Conservation (phyloP, 2,329 filamentous ascomycete species). For the Penicillium brevicompactum region DNA sequence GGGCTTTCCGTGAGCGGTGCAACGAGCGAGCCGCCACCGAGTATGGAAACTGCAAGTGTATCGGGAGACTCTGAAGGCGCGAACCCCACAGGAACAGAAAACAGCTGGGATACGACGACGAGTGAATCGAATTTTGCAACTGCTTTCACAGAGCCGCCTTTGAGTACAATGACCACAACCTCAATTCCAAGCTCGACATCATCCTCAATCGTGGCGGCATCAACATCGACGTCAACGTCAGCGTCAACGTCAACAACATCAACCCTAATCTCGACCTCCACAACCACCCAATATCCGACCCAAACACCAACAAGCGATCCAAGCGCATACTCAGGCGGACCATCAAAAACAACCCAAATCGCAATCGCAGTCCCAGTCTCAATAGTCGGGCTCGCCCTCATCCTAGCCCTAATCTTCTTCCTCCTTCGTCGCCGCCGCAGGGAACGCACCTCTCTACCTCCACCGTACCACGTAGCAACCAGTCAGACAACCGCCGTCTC, state of each 20-base stretch:
- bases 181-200: background rate
- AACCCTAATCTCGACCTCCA: background rate
- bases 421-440: slow-evolving; percentile 26
- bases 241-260: background rate
- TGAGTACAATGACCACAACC: background rate
- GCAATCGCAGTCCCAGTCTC: slow-evolving; percentile 39
- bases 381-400: slow-evolving; percentile 28
- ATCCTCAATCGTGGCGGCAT: background rate
- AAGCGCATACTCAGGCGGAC: slow-evolving; percentile 7
- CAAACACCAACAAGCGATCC: background rate
- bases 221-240: background rate
- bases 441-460: slow-evolving; percentile 4
- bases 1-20: too few species aligned
- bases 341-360: slow-evolving; percentile 28
- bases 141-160: background rate
- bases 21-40: too few species aligned
- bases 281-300: background rate
- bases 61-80: background rate
- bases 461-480: slow-evolving; percentile 11
- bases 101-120: too few species aligned
- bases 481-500: slow-evolving; percentile 12
- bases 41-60: background rate
- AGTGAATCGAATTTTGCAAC: background rate
- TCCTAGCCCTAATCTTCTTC: slow-evolving; percentile 29
- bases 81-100: too few species aligned